These are phyloP conservation scores for Penicillium cinerascens DNA, from an alignment of 495 filamentous ascomycete species.

Conservation along the genomic window DNA sequence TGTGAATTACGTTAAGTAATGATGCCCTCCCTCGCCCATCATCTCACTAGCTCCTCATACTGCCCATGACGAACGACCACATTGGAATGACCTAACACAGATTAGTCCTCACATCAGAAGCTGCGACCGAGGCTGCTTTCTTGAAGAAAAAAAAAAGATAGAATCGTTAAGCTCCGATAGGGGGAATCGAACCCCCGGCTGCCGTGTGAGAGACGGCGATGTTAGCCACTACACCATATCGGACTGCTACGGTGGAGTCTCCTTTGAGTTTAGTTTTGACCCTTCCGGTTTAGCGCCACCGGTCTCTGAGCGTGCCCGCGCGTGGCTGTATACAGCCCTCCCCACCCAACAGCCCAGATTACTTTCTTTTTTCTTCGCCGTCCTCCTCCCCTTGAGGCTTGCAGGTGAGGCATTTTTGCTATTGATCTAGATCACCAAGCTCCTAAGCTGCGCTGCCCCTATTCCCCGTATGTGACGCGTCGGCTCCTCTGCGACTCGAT, in stretches of 20 bases:
- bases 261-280: background rate
- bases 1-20: too few relatives aligned
- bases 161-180: conserved; percentile 32
- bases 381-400: background rate
- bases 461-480: conserved; percentile 4
- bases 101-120: too few relatives aligned
- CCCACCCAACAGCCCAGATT: background rate
- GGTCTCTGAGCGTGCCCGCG: background rate
- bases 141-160: too few relatives aligned
- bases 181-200: conserved; percentile 40
- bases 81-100: too few relatives aligned
- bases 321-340: background rate
- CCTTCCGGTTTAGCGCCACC: background rate
- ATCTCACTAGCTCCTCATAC: too few relatives aligned
- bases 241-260: conserved; percentile 5
- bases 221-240: conserved; percentile 42
- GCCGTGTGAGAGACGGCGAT: conserved; percentile 41
- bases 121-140: too few relatives aligned
- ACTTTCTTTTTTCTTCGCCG: background rate
- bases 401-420: conserved; percentile 4
- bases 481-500: background rate
- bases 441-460: conserved; percentile 6
- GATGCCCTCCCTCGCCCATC: too few relatives aligned
- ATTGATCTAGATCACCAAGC: conserved; percentile 1
- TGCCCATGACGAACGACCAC: too few relatives aligned